These are phyloP conservation scores for Cordyceps militaris DNA, from an alignment of 2,329 filamentous ascomycete genomes.

Conservation along the genomic window DNA sequence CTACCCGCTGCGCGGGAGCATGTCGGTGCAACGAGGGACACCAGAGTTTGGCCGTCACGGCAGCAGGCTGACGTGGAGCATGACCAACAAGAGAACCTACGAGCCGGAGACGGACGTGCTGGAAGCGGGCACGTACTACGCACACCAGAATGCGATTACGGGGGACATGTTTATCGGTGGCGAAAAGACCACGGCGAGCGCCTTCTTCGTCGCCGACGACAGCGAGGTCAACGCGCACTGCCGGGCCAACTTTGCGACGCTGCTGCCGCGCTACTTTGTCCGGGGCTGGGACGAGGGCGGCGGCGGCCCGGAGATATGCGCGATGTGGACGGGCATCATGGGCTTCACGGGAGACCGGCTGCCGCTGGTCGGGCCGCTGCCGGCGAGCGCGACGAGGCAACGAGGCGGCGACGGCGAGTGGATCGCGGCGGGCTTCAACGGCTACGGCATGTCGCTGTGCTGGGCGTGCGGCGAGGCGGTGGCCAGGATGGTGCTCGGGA, in stretches of 20 bases:
- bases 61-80: conserved; percentile 21
- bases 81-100: conserved; percentile 34
- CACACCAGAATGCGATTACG: conserved; percentile 5
- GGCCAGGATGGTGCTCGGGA: conserved; percentile 13
- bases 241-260: conserved; percentile 25
- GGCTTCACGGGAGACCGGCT: conserved; percentile 37
- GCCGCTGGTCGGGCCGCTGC: conserved; percentile 40
- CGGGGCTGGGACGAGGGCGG: conserved; percentile 19
- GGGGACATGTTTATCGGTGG: conserved; percentile 44
- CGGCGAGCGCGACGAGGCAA: conserved; percentile 21
- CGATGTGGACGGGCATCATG: conserved; percentile 41
- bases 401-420: conserved; percentile 34
- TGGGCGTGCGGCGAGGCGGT: conserved; percentile 36
- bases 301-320: conserved; percentile 21
- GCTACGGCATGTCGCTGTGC: conserved; percentile 41
- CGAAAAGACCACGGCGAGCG: conserved; percentile 29
- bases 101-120: conserved; percentile 41
- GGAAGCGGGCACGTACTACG: conserved; percentile 7
- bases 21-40: conserved; percentile 33
- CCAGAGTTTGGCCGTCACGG: conserved; percentile 9
- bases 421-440: conserved; percentile 37
- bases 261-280: conserved; percentile 31
- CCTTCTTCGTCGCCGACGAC: conserved; percentile 37
- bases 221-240: conserved; percentile 26
- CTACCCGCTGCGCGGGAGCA: conserved; percentile 33